phyloP scores from a whole-genome alignment of 2,329 filamentous ascomycete species.

The Botrytis galanthina region DNA sequence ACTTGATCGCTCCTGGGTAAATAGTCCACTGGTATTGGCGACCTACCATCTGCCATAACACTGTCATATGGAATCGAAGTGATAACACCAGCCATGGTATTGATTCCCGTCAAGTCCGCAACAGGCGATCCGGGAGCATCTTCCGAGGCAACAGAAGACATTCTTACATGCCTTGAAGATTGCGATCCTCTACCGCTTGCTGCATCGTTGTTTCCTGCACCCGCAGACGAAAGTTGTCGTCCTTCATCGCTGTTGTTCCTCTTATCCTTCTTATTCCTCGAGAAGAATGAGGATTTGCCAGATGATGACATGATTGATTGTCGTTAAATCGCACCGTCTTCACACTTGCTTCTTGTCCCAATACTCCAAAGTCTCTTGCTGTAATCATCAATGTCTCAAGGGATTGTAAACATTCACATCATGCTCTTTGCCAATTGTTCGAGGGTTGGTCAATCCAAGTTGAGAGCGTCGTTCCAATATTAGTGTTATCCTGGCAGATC shows the following conservation, averaged over 20 bases:
- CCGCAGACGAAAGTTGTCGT: slow-evolving; percentile 45
- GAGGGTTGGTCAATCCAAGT: slow-evolving; percentile 8
- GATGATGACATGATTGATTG: slow-evolving; percentile 22
- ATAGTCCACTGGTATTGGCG: slow-evolving; percentile 71
- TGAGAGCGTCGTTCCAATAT: slow-evolving; percentile 4
- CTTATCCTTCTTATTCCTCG: slow-evolving; percentile 76
- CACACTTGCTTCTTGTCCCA: slow-evolving; percentile 21
- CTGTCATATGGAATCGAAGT: slow-evolving; percentile 85
- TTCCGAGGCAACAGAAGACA: slow-evolving; percentile 68
- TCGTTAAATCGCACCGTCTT: slow-evolving; percentile 21
- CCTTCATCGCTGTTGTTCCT: slow-evolving; percentile 60
- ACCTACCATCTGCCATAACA: slow-evolving; percentile 61
- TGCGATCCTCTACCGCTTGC: slow-evolving; percentile 62
- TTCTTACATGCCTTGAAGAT: slow-evolving; percentile 72
- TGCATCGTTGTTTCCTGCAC: slow-evolving; percentile 55
- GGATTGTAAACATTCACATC: slow-evolving; percentile 29
- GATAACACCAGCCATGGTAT: slow-evolving; percentile 77
- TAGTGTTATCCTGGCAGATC: slow-evolving; percentile 11
- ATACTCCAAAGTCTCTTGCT: slow-evolving; percentile 25
- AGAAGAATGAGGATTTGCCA: slow-evolving; percentile 69
- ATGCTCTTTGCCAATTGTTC: slow-evolving; percentile 32
- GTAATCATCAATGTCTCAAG: slow-evolving; percentile 34
- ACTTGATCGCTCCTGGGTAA: slow-evolving; percentile 65
- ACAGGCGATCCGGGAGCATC: slow-evolving; percentile 66
- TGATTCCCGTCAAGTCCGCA: slow-evolving; percentile 58